Conservation (phyloP, 768 basidiomycete genomes). For the Trametes maxima region DNA sequence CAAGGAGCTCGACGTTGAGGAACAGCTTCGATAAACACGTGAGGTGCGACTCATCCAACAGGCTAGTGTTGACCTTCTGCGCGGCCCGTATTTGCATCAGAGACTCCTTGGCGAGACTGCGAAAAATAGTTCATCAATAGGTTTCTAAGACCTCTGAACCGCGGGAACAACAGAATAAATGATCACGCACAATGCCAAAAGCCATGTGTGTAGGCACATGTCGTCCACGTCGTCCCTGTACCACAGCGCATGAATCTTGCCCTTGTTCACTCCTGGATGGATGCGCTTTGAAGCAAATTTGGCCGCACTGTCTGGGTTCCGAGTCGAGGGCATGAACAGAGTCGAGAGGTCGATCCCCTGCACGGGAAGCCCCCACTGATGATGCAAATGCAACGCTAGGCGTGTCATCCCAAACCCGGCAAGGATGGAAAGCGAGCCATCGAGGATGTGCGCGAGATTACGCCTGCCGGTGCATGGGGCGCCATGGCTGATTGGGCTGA, state of each 20-base stretch:
- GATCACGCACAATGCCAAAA: constrained; percentile 33
- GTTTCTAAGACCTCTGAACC: background rate
- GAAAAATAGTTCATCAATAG: background rate
- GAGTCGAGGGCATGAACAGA: constrained; percentile 26
- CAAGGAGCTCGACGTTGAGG: constrained; percentile 37
- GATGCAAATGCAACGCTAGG: constrained; percentile 36
- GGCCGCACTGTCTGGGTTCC: constrained; percentile 31
- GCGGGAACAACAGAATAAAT: background rate
- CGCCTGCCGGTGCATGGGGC: background rate
- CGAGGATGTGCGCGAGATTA: background rate
- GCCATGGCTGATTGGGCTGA: too few species aligned
- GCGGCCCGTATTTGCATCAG: background rate
- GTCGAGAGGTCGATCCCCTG: constrained; percentile 43
- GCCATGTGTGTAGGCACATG: constrained; percentile 43
- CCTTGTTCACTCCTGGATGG: constrained; percentile 5
- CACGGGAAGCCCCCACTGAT: constrained; percentile 32
- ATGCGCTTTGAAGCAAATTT: constrained; percentile 31
- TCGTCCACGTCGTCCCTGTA: constrained; percentile 28
- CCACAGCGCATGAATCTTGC: constrained; percentile 36
- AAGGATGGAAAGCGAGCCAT: background rate
- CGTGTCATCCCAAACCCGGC: constrained; percentile 41
- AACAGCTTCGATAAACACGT: constrained; percentile 35
- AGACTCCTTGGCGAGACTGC: constrained; percentile 31
- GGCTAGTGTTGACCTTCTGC: constrained; percentile 23
- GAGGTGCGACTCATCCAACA: constrained; percentile 34